Evolutionary conservation across 441 rosid species (phyloP).

Genomic region (Pelargonium myrrhifolium): DNA sequence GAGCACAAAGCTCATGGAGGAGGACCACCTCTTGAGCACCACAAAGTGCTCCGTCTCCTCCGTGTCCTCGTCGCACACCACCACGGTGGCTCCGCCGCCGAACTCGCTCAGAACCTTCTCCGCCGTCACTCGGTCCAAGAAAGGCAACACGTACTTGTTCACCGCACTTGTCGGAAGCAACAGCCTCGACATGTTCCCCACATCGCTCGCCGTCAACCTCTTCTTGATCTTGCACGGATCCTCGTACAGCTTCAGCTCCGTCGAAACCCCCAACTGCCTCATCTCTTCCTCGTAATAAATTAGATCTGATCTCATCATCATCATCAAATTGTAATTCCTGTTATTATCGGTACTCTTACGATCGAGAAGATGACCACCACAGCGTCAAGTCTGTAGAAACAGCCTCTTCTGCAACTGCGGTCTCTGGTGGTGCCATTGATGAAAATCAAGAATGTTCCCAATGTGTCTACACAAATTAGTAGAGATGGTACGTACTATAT

Average conservation of each 20-base stretch:
- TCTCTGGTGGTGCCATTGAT: too few species aligned
- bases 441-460: too few species aligned
- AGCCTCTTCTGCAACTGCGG: too few species aligned
- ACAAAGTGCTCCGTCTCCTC: neutral
- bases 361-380: too few species aligned
- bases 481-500: too few species aligned
- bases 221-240: constrained; percentile 15
- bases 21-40: neutral
- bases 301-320: too few species aligned
- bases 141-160: neutral
- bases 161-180: neutral
- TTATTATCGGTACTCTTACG: too few species aligned
- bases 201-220: constrained; percentile 1
- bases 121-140: neutral
- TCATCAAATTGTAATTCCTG: too few species aligned
- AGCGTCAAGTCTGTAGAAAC: too few species aligned
- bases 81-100: neutral
- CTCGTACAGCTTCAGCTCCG: neutral
- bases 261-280: neutral
- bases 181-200: neutral
- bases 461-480: too few species aligned
- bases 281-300: neutral
- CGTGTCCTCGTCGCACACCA: neutral
- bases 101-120: neutral
- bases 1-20: neutral